Percentiles rank a stretch among this genome's conserved stretches.
Conservation (phyloP, 176 grass and related monocot genomes). For the Zoysia japonica region DNA sequence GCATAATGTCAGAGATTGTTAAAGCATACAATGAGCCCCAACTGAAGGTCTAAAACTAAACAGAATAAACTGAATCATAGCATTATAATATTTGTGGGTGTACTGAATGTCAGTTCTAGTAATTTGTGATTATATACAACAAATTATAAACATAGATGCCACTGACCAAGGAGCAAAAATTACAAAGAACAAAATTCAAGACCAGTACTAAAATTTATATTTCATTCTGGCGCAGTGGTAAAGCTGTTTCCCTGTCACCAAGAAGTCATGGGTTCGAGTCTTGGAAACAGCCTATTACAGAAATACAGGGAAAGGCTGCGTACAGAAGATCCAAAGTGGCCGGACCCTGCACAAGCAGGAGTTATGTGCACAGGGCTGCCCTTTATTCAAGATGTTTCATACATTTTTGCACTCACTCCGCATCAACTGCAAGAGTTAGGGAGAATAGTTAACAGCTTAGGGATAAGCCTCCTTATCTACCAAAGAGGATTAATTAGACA, state of each 20-base stretch:
- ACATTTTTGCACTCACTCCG: not conserved
- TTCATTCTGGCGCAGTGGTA: not conserved
- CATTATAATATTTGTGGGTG: not conserved
- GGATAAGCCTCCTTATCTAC: not conserved
- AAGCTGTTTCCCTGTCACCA: too few relatives aligned
- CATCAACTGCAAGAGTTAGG: not conserved
- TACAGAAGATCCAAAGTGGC: too few relatives aligned
- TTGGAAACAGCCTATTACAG: too few relatives aligned
- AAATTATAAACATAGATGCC: too few relatives aligned
- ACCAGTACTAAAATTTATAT: not conserved
- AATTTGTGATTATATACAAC: not conserved
- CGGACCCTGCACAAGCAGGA: too few relatives aligned
- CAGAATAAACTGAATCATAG: not conserved
- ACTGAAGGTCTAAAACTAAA: not conserved
- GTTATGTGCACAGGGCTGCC: too few relatives aligned
- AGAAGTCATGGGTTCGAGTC: too few relatives aligned
- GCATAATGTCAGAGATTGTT: not conserved
- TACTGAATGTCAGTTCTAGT: constrained; percentile 12
- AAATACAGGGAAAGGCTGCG: too few relatives aligned
- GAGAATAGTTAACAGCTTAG: not conserved
- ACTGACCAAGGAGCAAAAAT: too few relatives aligned
- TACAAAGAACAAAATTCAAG: not conserved
- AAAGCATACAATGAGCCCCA: not conserved
- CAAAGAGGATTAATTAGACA: not conserved
- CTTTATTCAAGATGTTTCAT: constrained; percentile 11